A percentile compares a stretch with the other conserved stretches of the same genome.
Evolutionary conservation across 2,329 filamentous ascomycete genomes (phyloP).

Genomic region (Scopulariopsis brevicaulis): DNA sequence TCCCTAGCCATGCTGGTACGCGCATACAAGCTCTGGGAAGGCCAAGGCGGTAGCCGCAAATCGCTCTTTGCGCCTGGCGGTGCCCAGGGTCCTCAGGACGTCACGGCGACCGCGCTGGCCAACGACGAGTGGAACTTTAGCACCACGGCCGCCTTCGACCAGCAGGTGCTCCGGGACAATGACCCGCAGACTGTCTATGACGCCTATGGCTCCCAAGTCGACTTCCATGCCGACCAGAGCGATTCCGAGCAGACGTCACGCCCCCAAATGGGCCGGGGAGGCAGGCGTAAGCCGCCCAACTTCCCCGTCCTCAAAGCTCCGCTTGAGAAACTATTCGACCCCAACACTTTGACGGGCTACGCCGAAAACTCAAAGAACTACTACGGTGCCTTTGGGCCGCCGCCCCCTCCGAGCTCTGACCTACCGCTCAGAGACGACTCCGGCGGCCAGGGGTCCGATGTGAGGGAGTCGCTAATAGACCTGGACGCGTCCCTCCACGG

Average conservation of each 20-base stretch:
- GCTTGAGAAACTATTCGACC: slow-evolving; percentile 54
- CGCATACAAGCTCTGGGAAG: slow-evolving; percentile 66
- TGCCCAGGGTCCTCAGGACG: slow-evolving; percentile 38
- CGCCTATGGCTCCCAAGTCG: slow-evolving; percentile 46
- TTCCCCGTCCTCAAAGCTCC: slow-evolving; percentile 46
- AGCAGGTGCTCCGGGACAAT: slow-evolving; percentile 38
- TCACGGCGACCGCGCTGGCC: slow-evolving; percentile 30
- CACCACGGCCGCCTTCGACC: slow-evolving; percentile 53
- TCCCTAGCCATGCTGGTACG: slow-evolving; percentile 55
- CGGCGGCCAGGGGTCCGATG: slow-evolving; percentile 18
- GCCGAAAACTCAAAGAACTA: slow-evolving; percentile 51
- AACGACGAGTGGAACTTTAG: slow-evolving; percentile 59
- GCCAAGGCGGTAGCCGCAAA: slow-evolving; percentile 57
- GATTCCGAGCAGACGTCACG: slow-evolving; percentile 35
- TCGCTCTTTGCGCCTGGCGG: slow-evolving; percentile 51
- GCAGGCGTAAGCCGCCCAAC: slow-evolving; percentile 41
- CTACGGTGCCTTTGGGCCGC: slow-evolving; percentile 32
- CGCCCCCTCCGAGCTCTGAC: slow-evolving; percentile 31
- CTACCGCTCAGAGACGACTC: slow-evolving; percentile 48
- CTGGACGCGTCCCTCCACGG: slow-evolving; percentile 49
- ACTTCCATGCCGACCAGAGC: slow-evolving; percentile 28
- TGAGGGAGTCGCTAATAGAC: slow-evolving; percentile 55
- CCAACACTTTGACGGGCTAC: slow-evolving; percentile 53
- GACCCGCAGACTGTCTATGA: slow-evolving; percentile 49
- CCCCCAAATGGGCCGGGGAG: slow-evolving; percentile 38